Evolutionary conservation across 495 filamentous ascomycete species (phyloP).

Genomic region (Daldinia decipiens): DNA sequence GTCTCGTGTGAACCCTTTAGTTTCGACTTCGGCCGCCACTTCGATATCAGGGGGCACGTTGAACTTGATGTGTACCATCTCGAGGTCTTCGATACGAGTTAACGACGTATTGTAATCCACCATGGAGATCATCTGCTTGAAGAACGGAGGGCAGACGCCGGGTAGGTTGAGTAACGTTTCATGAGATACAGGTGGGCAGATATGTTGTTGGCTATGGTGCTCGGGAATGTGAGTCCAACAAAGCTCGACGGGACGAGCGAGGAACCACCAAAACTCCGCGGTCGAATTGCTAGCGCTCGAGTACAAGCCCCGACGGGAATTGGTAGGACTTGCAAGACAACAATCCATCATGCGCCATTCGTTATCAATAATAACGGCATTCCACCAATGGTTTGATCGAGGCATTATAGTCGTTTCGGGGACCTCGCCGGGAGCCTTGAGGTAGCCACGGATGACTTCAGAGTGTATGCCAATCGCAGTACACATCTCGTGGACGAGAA

Average conservation of each 20-base stretch:
- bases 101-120: constrained; percentile 92
- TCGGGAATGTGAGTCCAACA: constrained; percentile 96
- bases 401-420: constrained; percentile 79
- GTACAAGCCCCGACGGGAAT: constrained; percentile 80
- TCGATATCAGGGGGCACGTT: constrained; percentile 89
- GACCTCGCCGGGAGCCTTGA: constrained; percentile 88
- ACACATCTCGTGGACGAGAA: constrained; percentile 93
- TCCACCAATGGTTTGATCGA: constrained; percentile 98
- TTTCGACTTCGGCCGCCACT: constrained; percentile 92
- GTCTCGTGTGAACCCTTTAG: constrained; percentile 79
- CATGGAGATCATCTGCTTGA: constrained; percentile 80
- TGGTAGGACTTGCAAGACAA: constrained; percentile 88
- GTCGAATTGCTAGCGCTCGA: constrained; percentile 72
- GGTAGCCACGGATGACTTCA: constrained; percentile 84
- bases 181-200: constrained; percentile 85
- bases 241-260: constrained; percentile 82
- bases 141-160: constrained; percentile 84
- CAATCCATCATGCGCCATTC: constrained; percentile 99
- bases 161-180: constrained; percentile 87
- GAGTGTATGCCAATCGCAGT: constrained; percentile 85
- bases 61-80: constrained; percentile 90
- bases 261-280: constrained; percentile 92
- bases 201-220: constrained; percentile 85
- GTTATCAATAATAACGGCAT: constrained; percentile 89
- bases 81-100: constrained; percentile 85